Conservation (phyloP, 2,329 filamentous ascomycete genomes). For the Fonsecaea nubica region DNA sequence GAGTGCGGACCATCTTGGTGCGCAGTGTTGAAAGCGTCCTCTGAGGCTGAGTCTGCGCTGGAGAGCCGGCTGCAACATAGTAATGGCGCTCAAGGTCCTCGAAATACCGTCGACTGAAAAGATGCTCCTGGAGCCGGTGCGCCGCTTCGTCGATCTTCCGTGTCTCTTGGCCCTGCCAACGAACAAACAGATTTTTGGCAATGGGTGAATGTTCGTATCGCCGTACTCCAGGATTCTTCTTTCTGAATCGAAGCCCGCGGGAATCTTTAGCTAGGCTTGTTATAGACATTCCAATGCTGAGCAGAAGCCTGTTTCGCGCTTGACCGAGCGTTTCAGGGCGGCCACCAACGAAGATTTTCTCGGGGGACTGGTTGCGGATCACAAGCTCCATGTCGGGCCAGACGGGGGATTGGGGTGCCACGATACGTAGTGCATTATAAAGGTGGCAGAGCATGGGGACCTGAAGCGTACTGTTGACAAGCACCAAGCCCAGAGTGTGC, state of each 20-base stretch:
- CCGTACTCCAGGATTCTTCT: conserved; percentile 2
- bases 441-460: conserved; percentile 14
- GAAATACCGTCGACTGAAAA: conserved; percentile 2
- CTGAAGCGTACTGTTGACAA: conserved; percentile 2
- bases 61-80: not conserved
- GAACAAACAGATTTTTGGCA: conserved; percentile 13
- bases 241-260: not conserved
- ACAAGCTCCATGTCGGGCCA: conserved; percentile 20
- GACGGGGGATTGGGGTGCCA: conserved; percentile 3
- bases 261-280: conserved; percentile 5
- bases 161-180: conserved; percentile 7
- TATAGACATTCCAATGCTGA: conserved; percentile 7
- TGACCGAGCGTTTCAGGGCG: conserved; percentile 6
- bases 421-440: conserved; percentile 10
- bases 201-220: not conserved
- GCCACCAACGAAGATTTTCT: conserved; percentile 5
- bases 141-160: conserved; percentile 18
- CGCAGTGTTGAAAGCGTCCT: not conserved
- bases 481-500: conserved; percentile 12
- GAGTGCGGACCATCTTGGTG: conserved; percentile 13
- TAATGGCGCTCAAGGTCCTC: conserved; percentile 1
- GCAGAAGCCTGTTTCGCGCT: not conserved
- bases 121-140: conserved; percentile 9
- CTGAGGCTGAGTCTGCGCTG: not conserved
- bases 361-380: conserved; percentile 14